phyloP scores from a whole-genome alignment of 2,329 filamentous ascomycete genomes.

The Knufia petricola region DNA sequence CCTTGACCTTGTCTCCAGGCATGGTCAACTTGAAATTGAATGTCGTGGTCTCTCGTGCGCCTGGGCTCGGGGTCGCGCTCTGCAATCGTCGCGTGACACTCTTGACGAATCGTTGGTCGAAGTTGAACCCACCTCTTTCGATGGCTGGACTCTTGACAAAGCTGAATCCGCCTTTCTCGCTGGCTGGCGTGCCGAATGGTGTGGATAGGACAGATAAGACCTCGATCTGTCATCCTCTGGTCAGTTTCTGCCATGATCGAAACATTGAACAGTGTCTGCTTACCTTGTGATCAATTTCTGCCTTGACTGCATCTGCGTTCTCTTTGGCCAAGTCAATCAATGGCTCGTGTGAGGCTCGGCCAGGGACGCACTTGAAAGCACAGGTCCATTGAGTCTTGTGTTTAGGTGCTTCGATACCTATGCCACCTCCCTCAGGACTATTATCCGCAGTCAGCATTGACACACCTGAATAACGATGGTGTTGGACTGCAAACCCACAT shows the following conservation, averaged over 20 bases:
- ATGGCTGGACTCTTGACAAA: neutral
- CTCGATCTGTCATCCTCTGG: neutral
- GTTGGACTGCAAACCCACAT: neutral
- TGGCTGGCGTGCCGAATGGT: neutral
- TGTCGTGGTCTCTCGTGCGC: neutral
- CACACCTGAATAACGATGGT: neutral
- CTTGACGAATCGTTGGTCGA: neutral
- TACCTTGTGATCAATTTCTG: neutral
- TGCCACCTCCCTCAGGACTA: neutral
- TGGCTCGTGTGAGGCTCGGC: neutral
- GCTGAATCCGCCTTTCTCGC: neutral
- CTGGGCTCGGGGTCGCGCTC: neutral
- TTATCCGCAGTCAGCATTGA: neutral
- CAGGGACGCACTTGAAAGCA: neutral
- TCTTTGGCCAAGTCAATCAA: slow-evolving; percentile 1
- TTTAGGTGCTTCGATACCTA: neutral
- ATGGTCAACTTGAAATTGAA: too few relatives aligned
- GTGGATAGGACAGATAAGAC: neutral
- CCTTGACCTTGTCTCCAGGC: too few relatives aligned
- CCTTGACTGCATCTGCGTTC: neutral
- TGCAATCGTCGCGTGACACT: neutral
- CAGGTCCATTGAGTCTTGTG: neutral
- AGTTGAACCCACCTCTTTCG: neutral
- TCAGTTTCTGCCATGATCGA: neutral
- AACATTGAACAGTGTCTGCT: neutral